These are phyloP conservation scores for Plasmodium fragile DNA, from an alignment of 169 alveolate species.

Conservation along the genomic window DNA sequence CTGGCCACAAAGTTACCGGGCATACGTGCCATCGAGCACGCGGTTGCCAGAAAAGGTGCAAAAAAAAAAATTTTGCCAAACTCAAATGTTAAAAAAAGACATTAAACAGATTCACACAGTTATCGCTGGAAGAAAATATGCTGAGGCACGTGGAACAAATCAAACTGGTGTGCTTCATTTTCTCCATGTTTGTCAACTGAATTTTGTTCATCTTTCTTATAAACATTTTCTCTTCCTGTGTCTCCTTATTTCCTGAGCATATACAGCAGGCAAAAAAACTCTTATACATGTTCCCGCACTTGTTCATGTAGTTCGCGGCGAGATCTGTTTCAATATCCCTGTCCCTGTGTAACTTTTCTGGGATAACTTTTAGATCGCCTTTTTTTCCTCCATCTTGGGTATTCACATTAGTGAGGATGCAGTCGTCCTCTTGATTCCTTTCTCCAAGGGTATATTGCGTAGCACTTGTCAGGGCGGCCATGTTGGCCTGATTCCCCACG, in stretches of 20 bases:
- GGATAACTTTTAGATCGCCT: neutral
- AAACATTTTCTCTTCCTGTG: conserved; percentile 36
- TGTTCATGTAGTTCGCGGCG: neutral
- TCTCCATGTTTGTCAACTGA: conserved; percentile 32
- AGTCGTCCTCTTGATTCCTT: neutral
- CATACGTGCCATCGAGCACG: neutral
- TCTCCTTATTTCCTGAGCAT: conserved; percentile 71
- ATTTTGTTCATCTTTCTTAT: conserved; percentile 60
- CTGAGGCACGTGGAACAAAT: conserved; percentile 58
- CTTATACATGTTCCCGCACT: neutral
- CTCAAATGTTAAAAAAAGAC: conserved; percentile 10
- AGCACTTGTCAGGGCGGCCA: neutral
- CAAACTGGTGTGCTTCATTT: conserved; percentile 40
- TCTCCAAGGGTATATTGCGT: neutral
- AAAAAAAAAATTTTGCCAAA: neutral
- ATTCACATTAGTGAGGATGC: neutral
- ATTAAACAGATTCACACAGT: conserved; percentile 25
- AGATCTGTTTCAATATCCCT: neutral
- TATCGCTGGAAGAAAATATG: conserved; percentile 57
- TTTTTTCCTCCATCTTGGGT: neutral
- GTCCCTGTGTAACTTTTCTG: neutral
- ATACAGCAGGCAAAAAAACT: conserved; percentile 10
- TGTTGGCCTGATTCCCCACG: neutral
- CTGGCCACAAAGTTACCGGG: neutral
- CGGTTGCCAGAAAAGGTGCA: neutral